Evolutionary conservation across 306 rosid genomes (phyloP).

Genomic region (Rosa multiflora): DNA sequence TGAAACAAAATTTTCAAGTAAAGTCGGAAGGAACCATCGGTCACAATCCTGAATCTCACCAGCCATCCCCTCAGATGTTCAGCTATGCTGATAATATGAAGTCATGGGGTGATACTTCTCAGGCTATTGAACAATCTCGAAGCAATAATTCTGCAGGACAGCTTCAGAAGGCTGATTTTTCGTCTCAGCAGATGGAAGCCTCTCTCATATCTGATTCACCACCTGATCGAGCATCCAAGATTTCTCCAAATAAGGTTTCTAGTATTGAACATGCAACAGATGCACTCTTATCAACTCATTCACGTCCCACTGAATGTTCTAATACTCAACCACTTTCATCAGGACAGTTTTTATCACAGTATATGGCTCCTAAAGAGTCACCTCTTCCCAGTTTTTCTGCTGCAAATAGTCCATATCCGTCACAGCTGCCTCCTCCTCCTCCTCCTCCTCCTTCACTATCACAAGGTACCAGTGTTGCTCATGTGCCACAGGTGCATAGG

Average conservation of each 20-base stretch:
- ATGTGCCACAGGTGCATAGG: slow-evolving; percentile 42
- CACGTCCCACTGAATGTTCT: slow-evolving; percentile 39
- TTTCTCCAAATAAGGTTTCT: slow-evolving; percentile 44
- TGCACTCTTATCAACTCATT: slow-evolving; percentile 36
- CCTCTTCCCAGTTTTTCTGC: slow-evolving; percentile 35
- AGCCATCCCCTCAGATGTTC: slow-evolving; percentile 34
- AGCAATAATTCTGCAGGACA: slow-evolving; percentile 34
- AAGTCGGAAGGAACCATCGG: slow-evolving; percentile 29
- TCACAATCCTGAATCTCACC: slow-evolving; percentile 34
- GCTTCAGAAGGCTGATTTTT: slow-evolving; percentile 35
- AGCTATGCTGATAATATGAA: slow-evolving; percentile 33
- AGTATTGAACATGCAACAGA: slow-evolving; percentile 32
- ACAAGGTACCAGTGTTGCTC: slow-evolving; percentile 47
- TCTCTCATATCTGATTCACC: slow-evolving; percentile 31
- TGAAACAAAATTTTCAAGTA: slow-evolving; percentile 24
- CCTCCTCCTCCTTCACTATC: slow-evolving; percentile 53
- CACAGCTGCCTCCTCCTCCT: slow-evolving; percentile 61
- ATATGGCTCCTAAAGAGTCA: slow-evolving; percentile 41
- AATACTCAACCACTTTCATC: slow-evolving; percentile 31
- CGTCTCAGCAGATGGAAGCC: slow-evolving; percentile 38
- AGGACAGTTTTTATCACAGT: slow-evolving; percentile 38
- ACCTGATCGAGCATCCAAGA: slow-evolving; percentile 38
- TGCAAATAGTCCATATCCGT: slow-evolving; percentile 33
- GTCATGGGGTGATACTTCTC: slow-evolving; percentile 37
- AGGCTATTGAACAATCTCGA: slow-evolving; percentile 36